Evolutionary conservation across 306 rosid genomes (phyloP), one percentile per base, ranked within the genome.

Genomic region (Inga leiocalycina): DNA sequence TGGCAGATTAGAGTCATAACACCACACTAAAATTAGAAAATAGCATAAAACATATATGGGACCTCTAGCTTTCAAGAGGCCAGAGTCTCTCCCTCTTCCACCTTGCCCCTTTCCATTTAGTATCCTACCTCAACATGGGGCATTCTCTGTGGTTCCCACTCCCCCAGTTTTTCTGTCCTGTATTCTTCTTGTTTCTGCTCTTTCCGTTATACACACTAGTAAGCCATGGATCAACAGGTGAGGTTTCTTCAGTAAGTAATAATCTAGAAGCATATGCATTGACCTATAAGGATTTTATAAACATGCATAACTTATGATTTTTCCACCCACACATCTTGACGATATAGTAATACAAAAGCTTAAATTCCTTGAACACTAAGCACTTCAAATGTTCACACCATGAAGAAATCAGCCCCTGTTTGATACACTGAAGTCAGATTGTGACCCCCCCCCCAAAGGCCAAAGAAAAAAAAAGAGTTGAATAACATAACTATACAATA

Each of bases 221-320:
- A 20, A 22, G 62, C 62, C 24, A 56, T 56, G 62, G 62, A 0
- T 27, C 62, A 19, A 56, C 62, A 56, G 24, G 20, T 20, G 24
- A 9, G 48, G 49, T 56, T 56, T 56, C 62, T 7, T 56, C 57
- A 51, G n/a, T 5, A 84, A 32, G 65, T 73, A 71, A 80, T 32
- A 59, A 57, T 68, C 46, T 8, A 17, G 20, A 35, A 20, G 22
- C 17, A 15, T 34, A 16, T 76, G 24, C 77, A 62, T 72, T 78
- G 17, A 62, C 27, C 69, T 5, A 22, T 35, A 65, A 80, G 74
- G 68, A 80, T 80, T 70, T 70, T 43, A 76, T 65, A 76, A 61
- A 49, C 51, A 52, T 15, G 14, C 22, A 48, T 16, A 39, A 34
- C 67, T 62, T 75, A 80, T 49, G 44, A 56, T 10, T 75, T 27